Evolutionary conservation across 139 green algal species (phyloP).

Genomic region (Chlorella vulgaris): DNA sequence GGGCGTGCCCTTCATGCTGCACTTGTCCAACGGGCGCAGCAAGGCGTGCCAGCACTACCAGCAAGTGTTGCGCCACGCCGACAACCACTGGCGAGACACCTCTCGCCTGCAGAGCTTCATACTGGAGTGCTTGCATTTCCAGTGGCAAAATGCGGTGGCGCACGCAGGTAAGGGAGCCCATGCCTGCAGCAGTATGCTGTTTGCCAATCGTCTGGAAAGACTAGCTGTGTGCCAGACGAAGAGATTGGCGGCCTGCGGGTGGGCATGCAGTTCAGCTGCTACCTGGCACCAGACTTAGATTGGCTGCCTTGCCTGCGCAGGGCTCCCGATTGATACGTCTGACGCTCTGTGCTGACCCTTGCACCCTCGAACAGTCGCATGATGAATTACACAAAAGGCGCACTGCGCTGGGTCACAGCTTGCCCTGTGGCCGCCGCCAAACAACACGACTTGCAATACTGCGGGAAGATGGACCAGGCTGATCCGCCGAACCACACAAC

Average conservation of each 20-base stretch:
- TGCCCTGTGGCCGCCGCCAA: too few species aligned
- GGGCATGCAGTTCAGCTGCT: background rate
- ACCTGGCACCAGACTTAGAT: background rate
- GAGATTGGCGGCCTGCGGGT: background rate
- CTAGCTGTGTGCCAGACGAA: background rate
- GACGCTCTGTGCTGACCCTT: too few species aligned
- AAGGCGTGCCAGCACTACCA: conserved; percentile 3
- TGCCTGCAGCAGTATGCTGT: background rate
- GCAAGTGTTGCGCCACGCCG: background rate
- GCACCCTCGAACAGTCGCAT: too few species aligned
- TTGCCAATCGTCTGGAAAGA: background rate
- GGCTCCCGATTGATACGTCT: background rate
- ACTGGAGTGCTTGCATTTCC: background rate
- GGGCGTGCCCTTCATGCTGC: conserved; percentile 1
- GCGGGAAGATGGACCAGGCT: too few species aligned
- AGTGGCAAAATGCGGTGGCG: conserved; percentile 1
- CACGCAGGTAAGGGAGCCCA: background rate
- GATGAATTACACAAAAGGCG: too few species aligned
- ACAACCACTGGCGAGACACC: background rate
- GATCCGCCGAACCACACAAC: too few species aligned
- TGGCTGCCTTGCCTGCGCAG: background rate
- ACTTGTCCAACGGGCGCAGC: background rate
- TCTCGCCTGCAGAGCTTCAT: conserved; percentile 6
- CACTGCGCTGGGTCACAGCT: too few species aligned
- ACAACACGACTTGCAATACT: too few species aligned